These are phyloP conservation scores for Hypoxylon lenormandii DNA, from an alignment of 495 filamentous ascomycete genomes.

Conservation along the genomic window DNA sequence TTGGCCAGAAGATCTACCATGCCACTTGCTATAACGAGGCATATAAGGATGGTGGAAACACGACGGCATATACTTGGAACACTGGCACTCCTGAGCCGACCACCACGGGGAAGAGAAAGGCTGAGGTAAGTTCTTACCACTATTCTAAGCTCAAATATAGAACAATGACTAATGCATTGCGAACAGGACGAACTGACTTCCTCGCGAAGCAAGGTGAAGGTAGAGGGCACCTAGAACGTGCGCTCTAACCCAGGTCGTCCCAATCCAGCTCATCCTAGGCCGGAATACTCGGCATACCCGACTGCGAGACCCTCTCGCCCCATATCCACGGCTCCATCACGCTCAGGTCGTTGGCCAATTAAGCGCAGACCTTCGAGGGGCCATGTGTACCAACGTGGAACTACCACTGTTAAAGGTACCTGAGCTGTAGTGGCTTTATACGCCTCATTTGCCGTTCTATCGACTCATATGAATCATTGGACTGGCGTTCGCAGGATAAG, in stretches of 20 bases:
- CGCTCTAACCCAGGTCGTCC: conserved; percentile 2
- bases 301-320: too few species aligned
- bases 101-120: conserved; percentile 80
- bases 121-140: conserved; percentile 67
- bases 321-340: too few species aligned
- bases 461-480: too few species aligned
- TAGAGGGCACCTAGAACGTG: conserved; percentile 40
- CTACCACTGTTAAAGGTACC: too few species aligned
- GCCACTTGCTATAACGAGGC: conserved; percentile 89
- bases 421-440: too few species aligned
- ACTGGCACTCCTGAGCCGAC: conserved; percentile 71
- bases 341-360: too few species aligned
- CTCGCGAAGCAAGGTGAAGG: conserved; percentile 46
- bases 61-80: conserved; percentile 57
- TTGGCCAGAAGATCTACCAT: conserved; percentile 86
- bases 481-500: too few species aligned
- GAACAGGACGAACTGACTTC: conserved; percentile 52
- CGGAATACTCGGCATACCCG: background rate
- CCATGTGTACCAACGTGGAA: too few species aligned
- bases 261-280: background rate
- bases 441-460: too few species aligned
- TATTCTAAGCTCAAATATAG: background rate
- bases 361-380: too few species aligned
- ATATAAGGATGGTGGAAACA: conserved; percentile 69
- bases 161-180: conserved; percentile 39